Percentiles rank a stretch among this genome's conserved stretches.
These are phyloP conservation scores for Toxicodendron radicans DNA, from an alignment of 345 rosid species.

Conservation along the genomic window DNA sequence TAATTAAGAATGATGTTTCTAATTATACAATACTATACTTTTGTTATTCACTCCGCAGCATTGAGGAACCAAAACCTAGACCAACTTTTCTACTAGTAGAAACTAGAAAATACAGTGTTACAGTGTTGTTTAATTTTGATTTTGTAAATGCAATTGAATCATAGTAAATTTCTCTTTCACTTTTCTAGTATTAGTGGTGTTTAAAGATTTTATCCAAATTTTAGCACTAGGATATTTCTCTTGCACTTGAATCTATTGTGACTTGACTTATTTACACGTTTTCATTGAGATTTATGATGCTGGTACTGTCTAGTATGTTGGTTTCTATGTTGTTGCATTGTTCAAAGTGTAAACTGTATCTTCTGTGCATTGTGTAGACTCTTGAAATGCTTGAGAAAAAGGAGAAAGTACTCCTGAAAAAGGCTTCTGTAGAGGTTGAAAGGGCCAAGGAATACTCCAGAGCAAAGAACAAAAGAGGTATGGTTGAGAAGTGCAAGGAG, in stretches of 20 bases:
- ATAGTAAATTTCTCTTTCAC: too few species aligned
- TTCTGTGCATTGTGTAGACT: constrained; percentile 43
- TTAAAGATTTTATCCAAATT: too few species aligned
- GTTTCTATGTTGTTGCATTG: not conserved
- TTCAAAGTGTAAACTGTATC: not conserved
- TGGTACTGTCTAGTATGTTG: not conserved
- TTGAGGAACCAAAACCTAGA: not conserved
- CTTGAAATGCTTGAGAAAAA: constrained; percentile 93
- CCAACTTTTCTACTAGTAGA: not conserved
- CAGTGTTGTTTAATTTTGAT: not conserved
- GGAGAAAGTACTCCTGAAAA: constrained; percentile 74
- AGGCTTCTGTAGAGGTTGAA: constrained; percentile 70
- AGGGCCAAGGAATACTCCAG: constrained; percentile 62
- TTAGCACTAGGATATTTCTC: not conserved
- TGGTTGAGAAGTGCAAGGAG: constrained; percentile 1
- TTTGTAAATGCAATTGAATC: not conserved
- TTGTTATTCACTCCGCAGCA: not conserved
- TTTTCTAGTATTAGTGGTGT: too few species aligned
- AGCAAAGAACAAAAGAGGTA: constrained; percentile 71
- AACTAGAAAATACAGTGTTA: too few species aligned
- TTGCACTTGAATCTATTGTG: not conserved
- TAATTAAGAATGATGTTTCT: not conserved
- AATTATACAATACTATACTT: not conserved
- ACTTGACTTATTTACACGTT: not conserved
- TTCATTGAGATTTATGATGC: not conserved